A percentile compares a stretch with the other conserved stretches of the same genome.
Evolutionary conservation across 2,329 filamentous ascomycete genomes (phyloP).

Genomic region (Fusarium caatingaense): DNA sequence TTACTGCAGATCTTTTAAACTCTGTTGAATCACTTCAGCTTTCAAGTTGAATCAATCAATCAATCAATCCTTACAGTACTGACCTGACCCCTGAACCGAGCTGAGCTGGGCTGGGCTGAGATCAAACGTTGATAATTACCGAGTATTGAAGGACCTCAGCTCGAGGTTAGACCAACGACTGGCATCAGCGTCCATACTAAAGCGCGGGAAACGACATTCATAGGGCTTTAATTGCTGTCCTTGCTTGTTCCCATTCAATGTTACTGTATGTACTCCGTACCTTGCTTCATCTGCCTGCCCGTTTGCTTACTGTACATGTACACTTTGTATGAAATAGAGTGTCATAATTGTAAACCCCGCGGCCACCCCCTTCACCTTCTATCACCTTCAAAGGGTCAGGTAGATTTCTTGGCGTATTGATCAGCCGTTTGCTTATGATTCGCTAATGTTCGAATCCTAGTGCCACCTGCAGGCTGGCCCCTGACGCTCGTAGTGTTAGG

Average conservation of each 20-base stretch:
- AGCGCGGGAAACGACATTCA: slow-evolving; percentile 3
- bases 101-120: slow-evolving; percentile 4
- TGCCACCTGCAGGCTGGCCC: slow-evolving; percentile 22
- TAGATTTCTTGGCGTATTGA: slow-evolving; percentile 5
- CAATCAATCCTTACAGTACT: neutral
- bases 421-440: slow-evolving; percentile 2
- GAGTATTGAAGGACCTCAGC: slow-evolving; percentile 13
- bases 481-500: neutral
- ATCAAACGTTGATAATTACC: neutral
- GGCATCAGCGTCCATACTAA: slow-evolving; percentile 24
- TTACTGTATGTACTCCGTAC: neutral
- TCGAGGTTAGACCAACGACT: slow-evolving; percentile 21
- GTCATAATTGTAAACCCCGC: neutral
- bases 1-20: slow-evolving; percentile 3
- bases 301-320: neutral
- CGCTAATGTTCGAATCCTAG: slow-evolving; percentile 19
- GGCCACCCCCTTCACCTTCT: neutral
- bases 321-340: neutral
- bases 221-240: slow-evolving; percentile 7
- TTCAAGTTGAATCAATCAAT: neutral
- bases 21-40: neutral
- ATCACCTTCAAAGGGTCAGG: neutral
- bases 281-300: neutral
- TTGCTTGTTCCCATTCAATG: neutral
- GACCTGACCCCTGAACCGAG: slow-evolving; percentile 26